Base-by-base conservation (phyloP, 192 early-diverging fungal species). In the Coemansia sp. region DNA sequence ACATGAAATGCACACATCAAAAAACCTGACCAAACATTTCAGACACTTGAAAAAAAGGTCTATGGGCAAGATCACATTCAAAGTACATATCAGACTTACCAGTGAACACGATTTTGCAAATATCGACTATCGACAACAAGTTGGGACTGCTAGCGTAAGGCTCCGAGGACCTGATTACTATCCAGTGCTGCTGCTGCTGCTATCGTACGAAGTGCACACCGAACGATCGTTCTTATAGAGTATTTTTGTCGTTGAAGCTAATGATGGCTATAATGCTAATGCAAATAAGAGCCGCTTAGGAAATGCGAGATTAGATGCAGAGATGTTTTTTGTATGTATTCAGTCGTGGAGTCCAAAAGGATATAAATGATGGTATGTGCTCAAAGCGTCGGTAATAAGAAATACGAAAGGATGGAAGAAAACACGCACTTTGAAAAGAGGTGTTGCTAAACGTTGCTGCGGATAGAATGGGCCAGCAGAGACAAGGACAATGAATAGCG, bases 291-390 rank as follows among this genome's bases (percentile, higher is more conserved):
- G 46, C 46, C 46, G 20, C 25, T 49, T 25, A 25, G 46, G 46
- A 49, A 49, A 25, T 49, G 12, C 23, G 21, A 49, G 5, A 25
- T 49, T 49, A 49, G 46, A 49, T 49, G 48, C 48, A 51, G 48
- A 7, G 9, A 28, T 51, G 25, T 25, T 23, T 51, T 51, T 26
- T 23, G 20, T 21, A 7, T 46, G 43, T 46, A 20, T 46, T 46
- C 7, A n/a, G 20, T 46, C 43, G 20, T 46, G 16, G 43, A 46
- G 20, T 26, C 23, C 48, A 0, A 26, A 51, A 26, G 3, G 43
- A n/a, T 21, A 7, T 18, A 46, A 7, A 18, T 2, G n/a, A 46
- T 3, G 9, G 10, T 20, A 46, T 20, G 43, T n/a, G 18, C 18
- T 46, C 43, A 6, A 46, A 46, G 43, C 43, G n/a, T 20, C n/a